These are phyloP conservation scores for Talaromyces sp. DNA, from an alignment of 2,329 filamentous ascomycete species.

Conservation along the genomic window DNA sequence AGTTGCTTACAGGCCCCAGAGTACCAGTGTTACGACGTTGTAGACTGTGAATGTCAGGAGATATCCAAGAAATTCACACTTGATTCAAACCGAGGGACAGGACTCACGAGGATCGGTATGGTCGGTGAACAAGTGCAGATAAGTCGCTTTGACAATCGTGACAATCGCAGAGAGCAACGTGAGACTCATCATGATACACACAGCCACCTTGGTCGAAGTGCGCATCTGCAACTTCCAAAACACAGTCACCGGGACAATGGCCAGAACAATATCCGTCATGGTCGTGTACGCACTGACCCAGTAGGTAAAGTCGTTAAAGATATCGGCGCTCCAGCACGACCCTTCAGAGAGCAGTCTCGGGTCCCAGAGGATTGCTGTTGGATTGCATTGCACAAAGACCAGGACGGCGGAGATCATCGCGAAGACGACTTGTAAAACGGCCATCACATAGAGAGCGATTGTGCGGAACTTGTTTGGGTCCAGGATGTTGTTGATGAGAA, in stretches of 20 bases:
- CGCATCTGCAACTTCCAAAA: constrained; percentile 30
- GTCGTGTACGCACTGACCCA: constrained; percentile 28
- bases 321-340: constrained; percentile 23
- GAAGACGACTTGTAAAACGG: constrained; percentile 24
- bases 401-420: constrained; percentile 26
- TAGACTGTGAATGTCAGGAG: constrained; percentile 15
- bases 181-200: constrained; percentile 29
- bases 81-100: neutral
- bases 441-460: constrained; percentile 22
- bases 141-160: constrained; percentile 28
- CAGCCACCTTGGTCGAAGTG: constrained; percentile 22
- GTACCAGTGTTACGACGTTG: constrained; percentile 21
- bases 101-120: constrained; percentile 26
- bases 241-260: constrained; percentile 24
- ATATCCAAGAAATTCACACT: too few species aligned
- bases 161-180: constrained; percentile 28
- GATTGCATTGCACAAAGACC: constrained; percentile 27
- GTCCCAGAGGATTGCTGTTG: constrained; percentile 24
- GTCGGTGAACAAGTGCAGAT: constrained; percentile 25
- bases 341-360: constrained; percentile 14
- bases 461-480: constrained; percentile 24
- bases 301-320: constrained; percentile 26
- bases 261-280: constrained; percentile 28
- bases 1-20: constrained; percentile 22
- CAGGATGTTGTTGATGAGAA: constrained; percentile 26